Evolutionary conservation across 495 filamentous ascomycete genomes (phyloP), one percentile per base, ranked within the genome.

Genomic region (Cercophora sp.): DNA sequence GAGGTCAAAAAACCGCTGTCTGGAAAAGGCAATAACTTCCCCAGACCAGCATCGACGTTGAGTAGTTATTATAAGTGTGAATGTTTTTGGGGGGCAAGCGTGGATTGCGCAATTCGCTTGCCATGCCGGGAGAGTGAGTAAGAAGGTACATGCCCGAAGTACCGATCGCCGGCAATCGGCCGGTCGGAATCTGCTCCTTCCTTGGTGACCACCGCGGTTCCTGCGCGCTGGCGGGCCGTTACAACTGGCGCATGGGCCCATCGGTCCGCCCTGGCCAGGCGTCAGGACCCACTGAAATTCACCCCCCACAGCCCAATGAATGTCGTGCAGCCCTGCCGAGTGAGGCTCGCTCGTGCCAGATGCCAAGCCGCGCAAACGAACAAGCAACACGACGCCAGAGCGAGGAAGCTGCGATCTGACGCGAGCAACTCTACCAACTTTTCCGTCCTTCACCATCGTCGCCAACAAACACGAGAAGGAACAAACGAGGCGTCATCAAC

Each of bases 41-140:
- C 22, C 16, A 1, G 16, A 22, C 6, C 47, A 35, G 47, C 32
- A 26, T 35, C 22, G 29, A 13, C 13, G 31, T 37, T 25, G 25
- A 36, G 32, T 31, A 48, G 18, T 23, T 22, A 10, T 36, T 23
- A 34, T n/a, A n/a, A n/a, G n/a, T n/a, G n/a, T n/a, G 20, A 48
- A 23, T 31, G 18, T 4, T 27, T 26, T 13, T 47, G 52, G 54
- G 45, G 47, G 34, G 61, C 61, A 62, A 64, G 58, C 61, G 61
- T 59, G 44, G 64, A 67, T 67, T 57, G 64, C 64, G 64, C 59
- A 57, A 67, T 66, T 57, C 51, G 24, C 50, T 48, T 53, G 34
- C 23, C 46, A 48, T 37, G 18, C 46, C 46, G 10, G 27, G 46
- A 35, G 26, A 42, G 26, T 37, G 42, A 54, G 51, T 31, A 23